Evolutionary conservation across 169 alveolate species (phyloP).

Genomic region (Plasmodium yoelii): DNA sequence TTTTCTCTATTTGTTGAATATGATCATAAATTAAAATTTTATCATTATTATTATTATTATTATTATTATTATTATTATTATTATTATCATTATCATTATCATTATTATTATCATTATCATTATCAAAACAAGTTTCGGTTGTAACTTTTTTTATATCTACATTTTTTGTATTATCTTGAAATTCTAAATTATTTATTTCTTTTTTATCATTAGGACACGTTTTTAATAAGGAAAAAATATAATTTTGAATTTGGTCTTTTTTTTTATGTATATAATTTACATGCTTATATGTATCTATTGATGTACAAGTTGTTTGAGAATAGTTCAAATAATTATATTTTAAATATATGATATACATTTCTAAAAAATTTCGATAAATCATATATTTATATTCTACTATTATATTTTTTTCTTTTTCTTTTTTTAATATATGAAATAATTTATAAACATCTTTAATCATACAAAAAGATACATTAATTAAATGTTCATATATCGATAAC

Average conservation of each 20-base stretch:
- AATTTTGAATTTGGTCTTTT: conserved; percentile 7
- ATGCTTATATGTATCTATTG: conserved; percentile 3
- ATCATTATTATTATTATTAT: neutral
- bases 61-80: too few relatives aligned
- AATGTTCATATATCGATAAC: conserved; percentile 49
- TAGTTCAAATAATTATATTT: conserved; percentile 66
- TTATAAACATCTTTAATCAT: conserved; percentile 61
- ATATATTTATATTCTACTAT: conserved; percentile 40
- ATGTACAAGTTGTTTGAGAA: conserved; percentile 2
- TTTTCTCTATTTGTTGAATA: neutral
- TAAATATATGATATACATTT: conserved; percentile 57
- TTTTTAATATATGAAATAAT: conserved; percentile 16
- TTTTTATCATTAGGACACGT: neutral
- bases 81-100: neutral
- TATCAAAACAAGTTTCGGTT: neutral
- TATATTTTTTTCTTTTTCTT: conserved; percentile 54
- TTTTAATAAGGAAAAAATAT: conserved; percentile 2
- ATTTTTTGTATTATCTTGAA: neutral
- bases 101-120: neutral
- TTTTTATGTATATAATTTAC: conserved; percentile 12
- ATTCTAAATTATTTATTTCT: neutral
- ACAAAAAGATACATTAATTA: conserved; percentile 25
- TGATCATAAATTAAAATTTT: conserved; percentile 41
- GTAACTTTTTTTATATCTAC: neutral
- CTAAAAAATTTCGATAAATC: conserved; percentile 69